Evolutionary conservation across 2,329 filamentous ascomycete genomes (phyloP), one percentile per base, ranked within the genome.

Genomic region (Talaromyces sp.): DNA sequence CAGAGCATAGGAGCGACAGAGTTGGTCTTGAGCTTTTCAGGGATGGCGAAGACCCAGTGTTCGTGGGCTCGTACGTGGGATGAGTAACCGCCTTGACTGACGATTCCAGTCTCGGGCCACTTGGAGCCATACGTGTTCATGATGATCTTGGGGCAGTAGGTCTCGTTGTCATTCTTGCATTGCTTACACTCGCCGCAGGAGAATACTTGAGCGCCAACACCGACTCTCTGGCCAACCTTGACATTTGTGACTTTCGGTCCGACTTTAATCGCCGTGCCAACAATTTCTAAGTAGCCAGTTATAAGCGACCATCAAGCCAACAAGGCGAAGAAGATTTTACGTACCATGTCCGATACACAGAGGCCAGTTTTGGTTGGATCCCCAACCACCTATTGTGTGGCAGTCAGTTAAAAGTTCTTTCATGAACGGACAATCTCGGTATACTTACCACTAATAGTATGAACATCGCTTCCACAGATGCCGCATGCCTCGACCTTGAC

Each of bases 401-500:
- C 8, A 52, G n/a, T 56, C 7, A 56, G 33, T 37, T 11, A 17
- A 39, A 17, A 8, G n/a, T 37, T 37, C 45, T 25, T 31, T 8
- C 13, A 56, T 39, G n/a, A 13, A 33, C 6, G 37, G 52, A 25
- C 31, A 9, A 13, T 22, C n/a, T 37, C 10, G 3, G 17, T 56
- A 17, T 50, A 15, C 41, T 62, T 72, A 72, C 75, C 77, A 72
- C 78, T 87, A 74, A 91, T 84, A 66, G 87, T 91, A 79, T 91
- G 89, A 57, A 90, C 81, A 73, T 92, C 89, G 70, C 86, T 89
- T 70, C 89, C 87, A 75, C 90, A 92, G 62, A 92, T 84, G 73
- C 91, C 90, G 73, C 91, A 94, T 74, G 86, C 89, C 70, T 93
- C 88, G 72, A 97, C 89, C 82, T 93, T 90, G 79, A 97, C 87